Conservation (phyloP, 1,139 yeast genomes). For the Scheffersomyces segobiensis region DNA sequence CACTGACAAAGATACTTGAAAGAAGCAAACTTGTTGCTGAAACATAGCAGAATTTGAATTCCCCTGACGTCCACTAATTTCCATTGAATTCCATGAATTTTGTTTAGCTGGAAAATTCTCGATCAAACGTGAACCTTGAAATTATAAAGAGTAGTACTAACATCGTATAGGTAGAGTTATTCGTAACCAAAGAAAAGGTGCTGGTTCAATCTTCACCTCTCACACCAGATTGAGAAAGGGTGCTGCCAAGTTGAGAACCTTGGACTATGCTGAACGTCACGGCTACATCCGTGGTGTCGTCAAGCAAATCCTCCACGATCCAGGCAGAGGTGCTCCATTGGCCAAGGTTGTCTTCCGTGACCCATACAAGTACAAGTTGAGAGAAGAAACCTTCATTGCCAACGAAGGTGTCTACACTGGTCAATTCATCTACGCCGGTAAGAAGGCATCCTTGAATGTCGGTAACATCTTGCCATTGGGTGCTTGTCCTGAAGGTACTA, state of each 20-base stretch:
- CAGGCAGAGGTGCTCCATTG: constrained; percentile 99
- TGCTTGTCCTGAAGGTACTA: constrained; percentile 99
- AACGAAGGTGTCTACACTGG: constrained; percentile 99
- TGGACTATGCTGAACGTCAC: constrained; percentile 99
- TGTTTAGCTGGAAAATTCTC: neutral
- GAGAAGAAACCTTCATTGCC: constrained; percentile 98
- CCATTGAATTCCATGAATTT: neutral
- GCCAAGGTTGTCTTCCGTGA: constrained; percentile 99
- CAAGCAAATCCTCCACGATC: constrained; percentile 97
- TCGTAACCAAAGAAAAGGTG: constrained; percentile 99
- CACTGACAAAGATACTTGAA: neutral
- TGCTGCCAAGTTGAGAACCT: constrained; percentile 99
- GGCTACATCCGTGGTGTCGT: constrained; percentile 99
- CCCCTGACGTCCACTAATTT: neutral
- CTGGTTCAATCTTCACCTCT: constrained; percentile 99
- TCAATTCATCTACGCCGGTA: constrained; percentile 98
- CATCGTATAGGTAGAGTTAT: constrained; percentile 90
- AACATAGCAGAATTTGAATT: neutral
- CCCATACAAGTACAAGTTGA: constrained; percentile 97
- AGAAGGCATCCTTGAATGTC: constrained; percentile 95
- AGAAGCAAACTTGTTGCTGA: neutral
- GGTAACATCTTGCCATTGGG: constrained; percentile 98
- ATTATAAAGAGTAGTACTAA: constrained; percentile 9
- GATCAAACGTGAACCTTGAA: neutral
- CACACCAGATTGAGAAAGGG: constrained; percentile 99